Evolutionary conservation across 1,139 yeast genomes (phyloP).

Genomic region (Hyphopichia fennica): DNA sequence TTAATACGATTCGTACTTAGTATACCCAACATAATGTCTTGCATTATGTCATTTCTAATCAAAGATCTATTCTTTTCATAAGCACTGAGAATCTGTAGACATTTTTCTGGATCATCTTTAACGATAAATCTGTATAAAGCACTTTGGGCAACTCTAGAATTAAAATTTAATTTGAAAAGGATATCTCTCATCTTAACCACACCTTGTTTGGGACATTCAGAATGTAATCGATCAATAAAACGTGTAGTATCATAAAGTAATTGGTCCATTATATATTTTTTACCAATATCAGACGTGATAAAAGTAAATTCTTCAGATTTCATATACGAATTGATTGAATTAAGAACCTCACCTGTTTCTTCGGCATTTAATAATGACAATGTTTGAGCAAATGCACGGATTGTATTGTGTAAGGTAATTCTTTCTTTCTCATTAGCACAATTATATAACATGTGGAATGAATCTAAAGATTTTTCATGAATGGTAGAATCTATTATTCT

Average conservation of each 20-base stretch:
- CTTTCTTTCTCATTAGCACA: conserved; percentile 8
- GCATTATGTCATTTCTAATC: conserved; percentile 16
- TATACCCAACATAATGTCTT: conserved; percentile 27
- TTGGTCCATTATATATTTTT: conserved; percentile 17
- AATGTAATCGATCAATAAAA: conserved; percentile 16
- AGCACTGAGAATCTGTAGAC: conserved; percentile 19
- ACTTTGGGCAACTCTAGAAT: conserved; percentile 16
- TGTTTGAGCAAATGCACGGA: conserved; percentile 32
- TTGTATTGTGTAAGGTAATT: conserved; percentile 23
- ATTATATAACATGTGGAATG: not conserved
- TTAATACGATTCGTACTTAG: conserved; percentile 15
- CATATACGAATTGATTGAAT: conserved; percentile 12
- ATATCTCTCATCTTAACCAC: conserved; percentile 18
- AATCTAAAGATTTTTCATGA: not conserved
- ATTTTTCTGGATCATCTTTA: not conserved
- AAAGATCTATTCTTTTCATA: conserved; percentile 17
- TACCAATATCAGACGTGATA: conserved; percentile 13
- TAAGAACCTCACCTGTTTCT: conserved; percentile 15
- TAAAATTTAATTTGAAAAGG: conserved; percentile 13
- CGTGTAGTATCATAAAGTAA: conserved; percentile 20
- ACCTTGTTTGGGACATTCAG: conserved; percentile 4
- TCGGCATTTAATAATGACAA: conserved; percentile 22
- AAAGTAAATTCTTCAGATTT: conserved; percentile 15
- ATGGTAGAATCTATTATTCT: not conserved
- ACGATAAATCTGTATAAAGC: not conserved